Evolutionary conservation across 768 basidiomycete genomes (phyloP).

Genomic region (Trametes gibbosa): DNA sequence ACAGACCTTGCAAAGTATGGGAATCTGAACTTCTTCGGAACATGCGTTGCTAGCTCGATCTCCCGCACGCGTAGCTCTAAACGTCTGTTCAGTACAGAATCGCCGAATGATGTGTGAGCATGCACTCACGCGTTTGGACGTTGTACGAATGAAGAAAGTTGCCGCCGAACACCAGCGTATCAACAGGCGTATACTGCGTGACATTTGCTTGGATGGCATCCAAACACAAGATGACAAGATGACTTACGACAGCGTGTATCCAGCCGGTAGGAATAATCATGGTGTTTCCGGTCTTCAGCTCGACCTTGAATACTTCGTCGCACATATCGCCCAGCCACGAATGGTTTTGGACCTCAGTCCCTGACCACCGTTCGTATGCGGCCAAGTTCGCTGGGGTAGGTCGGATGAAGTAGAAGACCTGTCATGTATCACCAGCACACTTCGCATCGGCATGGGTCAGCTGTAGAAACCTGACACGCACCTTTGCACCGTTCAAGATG

Average conservation of each 20-base stretch:
- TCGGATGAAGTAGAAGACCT: constrained; percentile 94
- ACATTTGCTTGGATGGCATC: constrained; percentile 2
- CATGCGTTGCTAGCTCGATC: constrained; percentile 90
- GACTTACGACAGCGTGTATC: constrained; percentile 93
- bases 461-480: constrained; percentile 26
- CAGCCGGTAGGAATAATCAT: constrained; percentile 97
- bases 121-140: constrained; percentile 71
- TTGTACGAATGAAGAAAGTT: constrained; percentile 96
- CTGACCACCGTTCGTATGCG: constrained; percentile 93
- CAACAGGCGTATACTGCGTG: constrained; percentile 78
- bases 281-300: constrained; percentile 73
- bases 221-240: not conserved
- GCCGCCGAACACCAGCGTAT: constrained; percentile 94
- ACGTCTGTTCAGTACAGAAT: not conserved
- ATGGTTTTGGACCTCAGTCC: constrained; percentile 82
- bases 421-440: not conserved
- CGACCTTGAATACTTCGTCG: constrained; percentile 87
- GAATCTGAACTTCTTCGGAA: constrained; percentile 60
- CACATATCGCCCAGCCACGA: constrained; percentile 93
- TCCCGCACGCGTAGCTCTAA: constrained; percentile 84
- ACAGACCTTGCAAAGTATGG: constrained; percentile 26
- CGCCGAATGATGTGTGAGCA: not conserved
- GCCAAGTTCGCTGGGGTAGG: constrained; percentile 84
- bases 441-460: not conserved
- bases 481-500: constrained; percentile 83